Percentiles rank a stretch among this genome's conserved stretches.
Evolutionary conservation across 2,329 filamentous ascomycete genomes (phyloP).

Genomic region (Fusarium sterilihyphosum): DNA sequence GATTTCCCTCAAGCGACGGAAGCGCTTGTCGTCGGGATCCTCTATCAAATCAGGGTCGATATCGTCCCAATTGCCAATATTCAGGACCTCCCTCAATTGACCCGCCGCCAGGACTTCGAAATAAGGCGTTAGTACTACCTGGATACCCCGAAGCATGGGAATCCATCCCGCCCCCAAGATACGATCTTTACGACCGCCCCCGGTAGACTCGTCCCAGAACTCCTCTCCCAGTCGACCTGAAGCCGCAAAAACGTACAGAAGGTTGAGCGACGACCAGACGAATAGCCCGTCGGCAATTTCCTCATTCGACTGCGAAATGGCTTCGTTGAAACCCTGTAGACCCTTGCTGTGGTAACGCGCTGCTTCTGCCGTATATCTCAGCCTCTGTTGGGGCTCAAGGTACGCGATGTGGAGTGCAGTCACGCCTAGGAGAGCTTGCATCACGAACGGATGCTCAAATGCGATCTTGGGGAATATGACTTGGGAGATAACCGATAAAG

Average conservation of each 20-base stretch:
- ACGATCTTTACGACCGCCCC: neutral
- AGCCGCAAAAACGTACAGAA: neutral
- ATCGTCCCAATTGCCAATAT: neutral
- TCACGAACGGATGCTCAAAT: neutral
- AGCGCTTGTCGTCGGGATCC: neutral
- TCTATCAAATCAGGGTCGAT: neutral
- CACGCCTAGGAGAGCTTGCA: neutral
- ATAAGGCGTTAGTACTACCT: neutral
- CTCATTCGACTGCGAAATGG: fast-evolving
- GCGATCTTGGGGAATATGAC: neutral
- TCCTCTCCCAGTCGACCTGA: constrained; percentile 1
- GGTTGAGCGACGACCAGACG: constrained; percentile 1
- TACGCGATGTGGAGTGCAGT: constrained; percentile 1
- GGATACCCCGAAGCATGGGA: neutral
- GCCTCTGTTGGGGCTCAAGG: neutral
- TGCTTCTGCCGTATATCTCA: neutral
- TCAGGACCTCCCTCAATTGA: neutral
- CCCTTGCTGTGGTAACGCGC: neutral
- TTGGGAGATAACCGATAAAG: neutral
- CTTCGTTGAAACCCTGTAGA: neutral
- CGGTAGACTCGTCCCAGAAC: neutral
- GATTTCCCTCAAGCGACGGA: neutral
- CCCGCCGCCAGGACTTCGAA: neutral
- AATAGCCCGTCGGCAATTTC: neutral
- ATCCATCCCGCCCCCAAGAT: neutral